Evolutionary conservation across 805 yeast species (phyloP), one percentile per base, ranked within the genome.

Genomic region (Myxozyma vanderwaltii): DNA sequence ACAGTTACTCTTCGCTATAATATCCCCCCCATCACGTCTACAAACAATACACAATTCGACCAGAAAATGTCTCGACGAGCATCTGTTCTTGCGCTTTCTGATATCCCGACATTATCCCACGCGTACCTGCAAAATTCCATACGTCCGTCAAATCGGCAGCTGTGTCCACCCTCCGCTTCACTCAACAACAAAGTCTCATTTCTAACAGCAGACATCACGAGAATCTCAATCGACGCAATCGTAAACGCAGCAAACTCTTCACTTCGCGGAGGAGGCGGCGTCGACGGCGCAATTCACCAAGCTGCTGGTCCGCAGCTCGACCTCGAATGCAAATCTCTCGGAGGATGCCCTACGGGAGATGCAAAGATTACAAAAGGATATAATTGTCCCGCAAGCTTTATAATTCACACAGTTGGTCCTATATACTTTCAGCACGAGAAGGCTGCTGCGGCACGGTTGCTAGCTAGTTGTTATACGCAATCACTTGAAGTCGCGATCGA

Each of bases 381-480:
- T 26, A 24, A 27, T 13, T 33, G 51, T 6, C 65, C 65, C 1
- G 47, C 63, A 1, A 44, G n/a, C 48, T 26, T 24, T 24, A 31
- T 61, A 38, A 54, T 61, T 2, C 65, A 59, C 33, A 54, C 64
- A 15, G 65, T 61, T 17, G 65, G 65, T 1, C 64, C 65, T 2
- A 57, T 61, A 0, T 61, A 54, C 46, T 23, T 17, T 24, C 33
- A 35, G 29, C 51, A 54, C 26, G 24, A 17, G 33, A 24, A n/a
- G 36, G 21, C 31, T 31, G 23, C 2, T 17, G 40, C 39, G 50
- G 56, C 10, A 35, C 49, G 29, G 4, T 21, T 15, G 29, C 55
- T 61, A 19, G 31, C 35, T 21, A 50, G 58, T 23, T 61, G 65
- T 50, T 61, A 61, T 26, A 4, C 3, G 19, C 39, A 56, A 21